phyloP scores from a whole-genome alignment of 2,329 filamentous ascomycete genomes.

The Phialophora macrospora region DNA sequence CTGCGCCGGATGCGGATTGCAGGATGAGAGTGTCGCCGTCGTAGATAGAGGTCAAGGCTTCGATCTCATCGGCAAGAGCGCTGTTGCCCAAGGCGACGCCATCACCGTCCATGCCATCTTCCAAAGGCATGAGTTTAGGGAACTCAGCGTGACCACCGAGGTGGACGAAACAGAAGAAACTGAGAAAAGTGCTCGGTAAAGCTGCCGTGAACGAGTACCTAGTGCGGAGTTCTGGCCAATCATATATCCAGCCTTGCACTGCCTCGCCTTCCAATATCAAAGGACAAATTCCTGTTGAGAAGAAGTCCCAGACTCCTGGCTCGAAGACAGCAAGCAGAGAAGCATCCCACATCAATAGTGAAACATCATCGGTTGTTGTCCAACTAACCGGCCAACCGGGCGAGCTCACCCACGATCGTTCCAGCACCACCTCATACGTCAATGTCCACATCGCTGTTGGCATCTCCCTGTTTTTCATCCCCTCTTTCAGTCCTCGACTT shows the following conservation, averaged over 20 bases:
- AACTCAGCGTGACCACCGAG: not conserved
- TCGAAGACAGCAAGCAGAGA: not conserved
- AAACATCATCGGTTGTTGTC: not conserved
- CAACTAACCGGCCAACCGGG: not conserved
- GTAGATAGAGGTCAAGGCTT: slow-evolving; percentile 63
- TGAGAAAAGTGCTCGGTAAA: slow-evolving; percentile 8
- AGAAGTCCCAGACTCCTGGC: not conserved
- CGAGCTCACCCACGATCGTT: not conserved
- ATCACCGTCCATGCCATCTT: slow-evolving; percentile 14
- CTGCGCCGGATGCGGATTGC: slow-evolving; percentile 18
- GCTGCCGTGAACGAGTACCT: slow-evolving; percentile 6
- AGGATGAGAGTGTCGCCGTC: slow-evolving; percentile 49
- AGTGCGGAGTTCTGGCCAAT: not conserved
- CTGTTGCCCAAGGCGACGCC: slow-evolving; percentile 35
- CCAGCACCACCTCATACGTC: not conserved
- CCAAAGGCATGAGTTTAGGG: slow-evolving; percentile 27
- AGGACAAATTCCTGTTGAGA: not conserved
- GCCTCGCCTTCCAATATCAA: slow-evolving; percentile 3
- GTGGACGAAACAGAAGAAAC: not conserved
- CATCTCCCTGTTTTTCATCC: not conserved
- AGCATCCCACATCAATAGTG: not conserved
- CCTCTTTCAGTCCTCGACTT: not conserved
- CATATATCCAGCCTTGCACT: not conserved
- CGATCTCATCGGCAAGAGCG: slow-evolving; percentile 55
- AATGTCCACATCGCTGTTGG: not conserved